A percentile compares a stretch with the other conserved stretches of the same genome.
Conservation (phyloP, 2,329 filamentous ascomycete species). For the Sporothrix brasiliensis region DNA sequence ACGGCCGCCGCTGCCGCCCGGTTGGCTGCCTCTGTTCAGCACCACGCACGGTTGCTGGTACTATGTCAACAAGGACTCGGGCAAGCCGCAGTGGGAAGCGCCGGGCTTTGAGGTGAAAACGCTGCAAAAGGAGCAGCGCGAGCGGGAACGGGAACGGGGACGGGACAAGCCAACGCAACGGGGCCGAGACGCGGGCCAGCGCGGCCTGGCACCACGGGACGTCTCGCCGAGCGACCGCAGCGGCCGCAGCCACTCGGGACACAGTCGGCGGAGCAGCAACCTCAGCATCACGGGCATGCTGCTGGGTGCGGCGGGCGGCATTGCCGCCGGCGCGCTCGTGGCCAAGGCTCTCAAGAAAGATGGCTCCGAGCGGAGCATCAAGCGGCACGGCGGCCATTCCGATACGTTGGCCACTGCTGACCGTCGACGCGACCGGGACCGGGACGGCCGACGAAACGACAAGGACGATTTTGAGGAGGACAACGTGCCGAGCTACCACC, state of each 20-base stretch:
- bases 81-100: constrained; percentile 60
- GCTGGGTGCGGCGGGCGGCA: constrained; percentile 29
- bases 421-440: background rate
- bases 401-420: background rate
- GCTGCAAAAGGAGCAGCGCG: background rate
- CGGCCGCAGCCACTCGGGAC: constrained; percentile 1
- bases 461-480: constrained; percentile 23
- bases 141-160: background rate
- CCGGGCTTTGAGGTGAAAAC: constrained; percentile 38
- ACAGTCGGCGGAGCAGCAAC: background rate
- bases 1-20: constrained; percentile 53
- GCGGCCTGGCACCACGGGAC: background rate
- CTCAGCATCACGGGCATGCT: constrained; percentile 22
- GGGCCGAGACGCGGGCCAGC: background rate
- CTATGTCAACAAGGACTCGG: constrained; percentile 60
- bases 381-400: background rate
- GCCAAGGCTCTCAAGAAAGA: constrained; percentile 20
- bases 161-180: background rate
- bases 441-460: constrained; percentile 6
- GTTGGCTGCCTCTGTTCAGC: constrained; percentile 61
- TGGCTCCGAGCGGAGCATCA: background rate
- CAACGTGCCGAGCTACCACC: constrained; percentile 6
- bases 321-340: constrained; percentile 30
- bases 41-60: constrained; percentile 58
- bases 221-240: background rate